These are phyloP conservation scores for Pyrus bretschneideri DNA, from an alignment of 306 rosid genomes.

Conservation along the genomic window DNA sequence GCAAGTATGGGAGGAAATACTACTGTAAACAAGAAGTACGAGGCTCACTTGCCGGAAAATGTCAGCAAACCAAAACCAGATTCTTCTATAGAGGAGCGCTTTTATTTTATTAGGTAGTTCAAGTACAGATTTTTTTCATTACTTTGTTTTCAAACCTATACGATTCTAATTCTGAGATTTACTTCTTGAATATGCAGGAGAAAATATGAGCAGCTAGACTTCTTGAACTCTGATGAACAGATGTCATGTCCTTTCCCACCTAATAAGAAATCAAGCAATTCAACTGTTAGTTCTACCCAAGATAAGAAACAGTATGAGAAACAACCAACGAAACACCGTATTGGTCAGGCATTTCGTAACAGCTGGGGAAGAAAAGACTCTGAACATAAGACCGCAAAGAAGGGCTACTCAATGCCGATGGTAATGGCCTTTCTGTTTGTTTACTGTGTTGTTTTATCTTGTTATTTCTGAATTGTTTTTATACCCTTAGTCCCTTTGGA, in stretches of 20 bases:
- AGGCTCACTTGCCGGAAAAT: constrained; percentile 54
- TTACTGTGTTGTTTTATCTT: neutral
- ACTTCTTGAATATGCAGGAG: constrained; percentile 47
- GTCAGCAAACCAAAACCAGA: constrained; percentile 55
- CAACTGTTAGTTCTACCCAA: constrained; percentile 7
- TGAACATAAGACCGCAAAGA: constrained; percentile 51
- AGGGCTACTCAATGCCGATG: constrained; percentile 47
- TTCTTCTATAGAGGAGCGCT: constrained; percentile 73
- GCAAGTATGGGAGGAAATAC: constrained; percentile 66
- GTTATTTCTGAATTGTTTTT: neutral
- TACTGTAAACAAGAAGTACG: constrained; percentile 58
- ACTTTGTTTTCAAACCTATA: neutral
- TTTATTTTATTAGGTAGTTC: constrained; percentile 64
- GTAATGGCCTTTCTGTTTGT: constrained; percentile 31
- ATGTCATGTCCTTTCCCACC: constrained; percentile 33
- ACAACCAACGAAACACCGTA: constrained; percentile 39
- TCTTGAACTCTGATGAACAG: constrained; percentile 23
- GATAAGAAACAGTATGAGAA: constrained; percentile 56
- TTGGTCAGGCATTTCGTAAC: constrained; percentile 64
- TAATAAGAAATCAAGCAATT: constrained; percentile 32
- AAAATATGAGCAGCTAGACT: constrained; percentile 68
- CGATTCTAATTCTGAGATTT: constrained; percentile 11
- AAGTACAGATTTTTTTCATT: neutral
- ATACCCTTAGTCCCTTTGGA: neutral
- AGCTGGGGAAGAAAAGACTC: constrained; percentile 73